Evolutionary conservation across 495 filamentous ascomycete genomes (phyloP), one percentile per base, ranked within the genome.

Genomic region (Cladorrhinum samala): DNA sequence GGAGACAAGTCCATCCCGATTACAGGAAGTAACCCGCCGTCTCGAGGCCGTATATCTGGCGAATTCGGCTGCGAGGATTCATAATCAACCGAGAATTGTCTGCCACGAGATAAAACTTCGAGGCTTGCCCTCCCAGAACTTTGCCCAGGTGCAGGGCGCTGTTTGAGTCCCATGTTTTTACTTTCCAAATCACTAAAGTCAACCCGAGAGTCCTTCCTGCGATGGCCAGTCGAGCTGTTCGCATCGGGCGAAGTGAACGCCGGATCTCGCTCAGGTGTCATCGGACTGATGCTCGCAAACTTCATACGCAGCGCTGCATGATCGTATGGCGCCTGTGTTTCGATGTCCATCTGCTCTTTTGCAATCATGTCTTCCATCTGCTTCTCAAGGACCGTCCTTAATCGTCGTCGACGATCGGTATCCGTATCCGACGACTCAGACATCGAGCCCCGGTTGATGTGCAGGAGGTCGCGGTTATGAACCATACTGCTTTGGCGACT

Each of bases 331-430:
- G 55, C 55, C 30, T 57, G 52, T 17, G 55, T 52, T 46, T 71
- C 65, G 19, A 64, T 66, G 4, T 74, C 72, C 19, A 62, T 57
- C 18, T 68, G 66, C 57, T 83, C 82, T 36, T 68, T 76, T 3
- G 71, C 78, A 11, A 86, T 68, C 71, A 86, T 77, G n/a, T 81
- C 74, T 56, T 77, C 73, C 80, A 88, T 84, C 54, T 86, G 84
- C 58, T 81, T 83, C 51, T 83, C 82, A 6, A 89, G 67, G 13
- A 84, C 73, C 24, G 79, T 79, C 52, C 68, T 79, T 30, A 77
- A 59, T 39, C 72, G 63, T 43, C 65, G 66, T 23, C 63, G 64
- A 9, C 67, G 61, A 40, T 76, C 75, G 20, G 53, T 72, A 49
- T 77, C 75, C 6, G 70, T 76, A 39, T 72, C 74, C 3, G 75